Evolutionary conservation across 495 filamentous ascomycete genomes (phyloP).

Genomic region (Parmelia sp.): DNA sequence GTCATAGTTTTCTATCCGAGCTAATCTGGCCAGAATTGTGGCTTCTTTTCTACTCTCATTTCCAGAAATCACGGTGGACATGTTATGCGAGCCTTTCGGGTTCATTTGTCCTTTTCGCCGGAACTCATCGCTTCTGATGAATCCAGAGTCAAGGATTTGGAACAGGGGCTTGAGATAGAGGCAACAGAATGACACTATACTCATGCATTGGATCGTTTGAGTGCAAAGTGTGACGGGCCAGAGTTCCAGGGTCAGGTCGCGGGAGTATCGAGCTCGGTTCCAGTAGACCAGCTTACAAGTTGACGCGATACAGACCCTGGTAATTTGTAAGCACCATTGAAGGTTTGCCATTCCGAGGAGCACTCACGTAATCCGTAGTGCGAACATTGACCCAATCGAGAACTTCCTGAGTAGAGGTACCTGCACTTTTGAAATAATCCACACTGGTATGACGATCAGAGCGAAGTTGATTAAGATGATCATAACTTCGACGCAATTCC

Average conservation of each 20-base stretch:
- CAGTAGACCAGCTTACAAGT: constrained; percentile 4
- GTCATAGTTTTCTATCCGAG: neutral
- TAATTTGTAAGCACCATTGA: neutral
- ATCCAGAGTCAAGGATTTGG: constrained; percentile 6
- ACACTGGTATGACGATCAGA: constrained; percentile 35
- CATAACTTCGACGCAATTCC: constrained; percentile 36
- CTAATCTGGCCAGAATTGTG: neutral
- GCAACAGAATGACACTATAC: constrained; percentile 10
- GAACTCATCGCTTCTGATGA: constrained; percentile 9
- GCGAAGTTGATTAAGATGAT: constrained; percentile 41
- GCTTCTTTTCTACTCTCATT: neutral
- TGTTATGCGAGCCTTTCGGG: neutral
- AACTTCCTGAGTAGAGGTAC: constrained; percentile 32
- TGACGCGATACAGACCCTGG: constrained; percentile 4
- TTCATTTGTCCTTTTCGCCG: constrained; percentile 2
- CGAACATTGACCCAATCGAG: constrained; percentile 32
- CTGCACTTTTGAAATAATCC: constrained; percentile 36
- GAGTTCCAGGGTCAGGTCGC: constrained; percentile 2
- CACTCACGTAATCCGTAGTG: constrained; percentile 36
- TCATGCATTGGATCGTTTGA: constrained; percentile 11
- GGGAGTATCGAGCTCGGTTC: neutral
- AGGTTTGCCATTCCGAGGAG: neutral
- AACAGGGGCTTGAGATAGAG: constrained; percentile 10
- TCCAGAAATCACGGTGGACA: neutral
- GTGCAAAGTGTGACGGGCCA: constrained; percentile 15